Evolutionary conservation across 169 alveolate genomes (phyloP).

Genomic region (Plasmodium gallinaceum): DNA sequence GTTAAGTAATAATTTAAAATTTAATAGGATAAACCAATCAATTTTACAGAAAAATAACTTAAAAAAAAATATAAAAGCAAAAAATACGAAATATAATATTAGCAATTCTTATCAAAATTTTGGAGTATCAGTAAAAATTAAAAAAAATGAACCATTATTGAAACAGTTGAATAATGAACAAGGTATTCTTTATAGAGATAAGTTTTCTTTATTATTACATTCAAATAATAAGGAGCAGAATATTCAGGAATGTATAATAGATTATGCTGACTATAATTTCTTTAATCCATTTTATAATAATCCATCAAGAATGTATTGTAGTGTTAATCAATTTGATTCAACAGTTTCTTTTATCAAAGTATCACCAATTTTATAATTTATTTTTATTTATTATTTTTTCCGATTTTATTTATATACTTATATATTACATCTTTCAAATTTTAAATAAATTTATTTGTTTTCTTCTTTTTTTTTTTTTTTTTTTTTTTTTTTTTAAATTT

Average conservation of each 20-base stretch:
- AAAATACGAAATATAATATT: conserved; percentile 17
- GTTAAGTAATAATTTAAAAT: conserved; percentile 17
- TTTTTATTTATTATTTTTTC: background rate
- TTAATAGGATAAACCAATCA: conserved; percentile 29
- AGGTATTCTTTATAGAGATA: conserved; percentile 36
- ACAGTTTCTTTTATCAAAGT: conserved; percentile 63
- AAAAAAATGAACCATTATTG: conserved; percentile 34
- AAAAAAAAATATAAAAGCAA: background rate
- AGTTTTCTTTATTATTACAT: conserved; percentile 40
- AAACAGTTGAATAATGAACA: conserved; percentile 22
- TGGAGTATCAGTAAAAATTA: conserved; percentile 28
- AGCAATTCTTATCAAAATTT: conserved; percentile 24
- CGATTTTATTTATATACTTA: background rate
- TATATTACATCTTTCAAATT: background rate
- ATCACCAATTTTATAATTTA: conserved; percentile 34
- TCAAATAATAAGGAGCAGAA: conserved; percentile 62
- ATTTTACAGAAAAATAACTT: conserved; percentile 4
- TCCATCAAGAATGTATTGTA: conserved; percentile 63
- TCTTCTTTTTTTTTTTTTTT: background rate
- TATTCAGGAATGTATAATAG: conserved; percentile 70
- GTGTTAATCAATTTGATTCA: conserved; percentile 35
- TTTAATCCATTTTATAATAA: conserved; percentile 16
- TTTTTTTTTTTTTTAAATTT: conserved; percentile 4
- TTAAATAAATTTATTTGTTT: background rate
- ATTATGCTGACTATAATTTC: conserved; percentile 45